Percentiles rank a stretch among this genome's conserved stretches.
Evolutionary conservation across 495 filamentous ascomycete genomes (phyloP).

Genomic region (Aspergillus olivimuriae): DNA sequence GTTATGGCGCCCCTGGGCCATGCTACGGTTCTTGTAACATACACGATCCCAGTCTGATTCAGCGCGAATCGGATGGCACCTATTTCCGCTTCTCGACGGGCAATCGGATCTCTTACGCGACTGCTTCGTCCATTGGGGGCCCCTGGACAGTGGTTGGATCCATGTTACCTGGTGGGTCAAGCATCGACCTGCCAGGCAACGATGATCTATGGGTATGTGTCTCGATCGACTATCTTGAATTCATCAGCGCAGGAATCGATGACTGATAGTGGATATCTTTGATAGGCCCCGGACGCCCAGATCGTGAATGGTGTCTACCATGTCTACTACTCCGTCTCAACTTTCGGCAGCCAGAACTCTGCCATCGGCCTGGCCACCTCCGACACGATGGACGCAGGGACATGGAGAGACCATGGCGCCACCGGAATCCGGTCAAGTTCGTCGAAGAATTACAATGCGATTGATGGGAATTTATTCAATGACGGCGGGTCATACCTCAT

Average conservation of each 20-base stretch:
- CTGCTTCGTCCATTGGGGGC: constrained; percentile 51
- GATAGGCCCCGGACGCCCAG: constrained; percentile 61
- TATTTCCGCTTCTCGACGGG: constrained; percentile 74
- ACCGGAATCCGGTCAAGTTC: constrained; percentile 47
- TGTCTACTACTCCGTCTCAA: constrained; percentile 65
- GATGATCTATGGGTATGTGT: constrained; percentile 56
- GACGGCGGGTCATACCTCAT: constrained; percentile 46
- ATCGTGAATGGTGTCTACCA: constrained; percentile 54
- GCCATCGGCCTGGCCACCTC: constrained; percentile 67
- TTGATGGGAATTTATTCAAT: constrained; percentile 59
- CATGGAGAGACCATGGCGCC: constrained; percentile 50
- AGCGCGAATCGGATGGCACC: constrained; percentile 51
- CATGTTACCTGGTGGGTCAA: constrained; percentile 52
- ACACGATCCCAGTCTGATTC: constrained; percentile 62
- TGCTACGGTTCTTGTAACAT: constrained; percentile 56
- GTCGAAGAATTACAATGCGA: constrained; percentile 58
- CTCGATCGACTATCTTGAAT: not conserved
- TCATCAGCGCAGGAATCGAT: not conserved
- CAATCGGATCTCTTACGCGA: constrained; percentile 57
- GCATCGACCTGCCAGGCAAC: constrained; percentile 54
- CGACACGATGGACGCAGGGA: constrained; percentile 48
- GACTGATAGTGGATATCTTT: too few species aligned
- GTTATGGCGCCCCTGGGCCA: constrained; percentile 47
- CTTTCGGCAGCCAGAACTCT: constrained; percentile 59
- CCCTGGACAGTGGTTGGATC: constrained; percentile 62